A percentile compares a stretch with the other conserved stretches of the same genome.
Evolutionary conservation across 352 stramenopile species (phyloP).

Genomic region (Globisporangium acanthophoron): DNA sequence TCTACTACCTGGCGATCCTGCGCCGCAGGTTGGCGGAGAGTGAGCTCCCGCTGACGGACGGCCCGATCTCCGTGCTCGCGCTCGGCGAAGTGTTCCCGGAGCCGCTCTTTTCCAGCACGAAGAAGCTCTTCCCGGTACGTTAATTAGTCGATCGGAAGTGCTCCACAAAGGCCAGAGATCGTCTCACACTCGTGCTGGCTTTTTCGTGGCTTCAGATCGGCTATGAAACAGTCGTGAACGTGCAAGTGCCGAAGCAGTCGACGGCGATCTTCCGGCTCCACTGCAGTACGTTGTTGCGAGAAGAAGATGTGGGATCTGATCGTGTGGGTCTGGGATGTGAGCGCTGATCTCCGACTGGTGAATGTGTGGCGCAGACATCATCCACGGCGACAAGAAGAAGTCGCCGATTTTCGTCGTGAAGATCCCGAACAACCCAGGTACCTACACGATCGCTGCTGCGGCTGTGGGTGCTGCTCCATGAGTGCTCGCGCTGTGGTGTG

Average conservation of each 20-base stretch:
- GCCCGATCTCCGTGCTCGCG: conserved; percentile 49
- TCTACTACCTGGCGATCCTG: conserved; percentile 70
- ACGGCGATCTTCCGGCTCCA: conserved; percentile 32
- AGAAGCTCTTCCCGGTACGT: conserved; percentile 72
- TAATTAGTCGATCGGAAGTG: background rate
- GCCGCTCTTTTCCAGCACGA: conserved; percentile 62
- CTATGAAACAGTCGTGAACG: conserved; percentile 55
- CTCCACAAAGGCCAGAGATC: too few species aligned
- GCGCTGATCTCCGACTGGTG: background rate
- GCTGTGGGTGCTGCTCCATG: background rate
- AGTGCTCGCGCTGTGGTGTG: conserved; percentile 19
- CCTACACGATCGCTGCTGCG: background rate
- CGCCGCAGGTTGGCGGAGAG: conserved; percentile 44
- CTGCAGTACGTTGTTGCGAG: conserved; percentile 35
- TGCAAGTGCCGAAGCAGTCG: conserved; percentile 31
- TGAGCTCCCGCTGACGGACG: conserved; percentile 57
- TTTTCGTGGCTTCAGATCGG: conserved; percentile 27
- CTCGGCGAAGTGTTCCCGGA: conserved; percentile 53
- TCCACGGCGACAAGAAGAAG: conserved; percentile 74
- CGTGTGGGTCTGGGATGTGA: background rate
- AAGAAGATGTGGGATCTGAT: too few species aligned
- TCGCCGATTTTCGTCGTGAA: conserved; percentile 74
- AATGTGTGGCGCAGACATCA: conserved; percentile 37
- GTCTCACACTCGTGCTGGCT: background rate
- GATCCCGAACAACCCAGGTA: conserved; percentile 50